Conservation (phyloP, 164 flowering plant species). For the Pachysandra terminalis region DNA sequence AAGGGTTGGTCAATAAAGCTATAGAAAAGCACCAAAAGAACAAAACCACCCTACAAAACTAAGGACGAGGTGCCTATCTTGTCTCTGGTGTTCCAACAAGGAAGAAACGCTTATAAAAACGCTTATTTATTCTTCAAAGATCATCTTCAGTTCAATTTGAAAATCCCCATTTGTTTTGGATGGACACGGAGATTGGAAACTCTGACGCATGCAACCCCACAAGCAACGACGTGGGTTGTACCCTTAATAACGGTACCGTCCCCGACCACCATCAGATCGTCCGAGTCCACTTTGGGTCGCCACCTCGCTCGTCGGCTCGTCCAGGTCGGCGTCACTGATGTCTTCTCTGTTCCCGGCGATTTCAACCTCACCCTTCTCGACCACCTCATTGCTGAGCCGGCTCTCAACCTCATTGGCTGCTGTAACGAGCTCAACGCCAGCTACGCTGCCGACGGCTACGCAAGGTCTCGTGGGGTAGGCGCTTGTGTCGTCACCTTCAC, state of each 20-base stretch:
- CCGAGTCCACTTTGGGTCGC: constrained; percentile 10
- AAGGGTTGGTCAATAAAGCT: too few species aligned
- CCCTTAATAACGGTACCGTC: too few species aligned
- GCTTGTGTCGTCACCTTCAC: constrained; percentile 25
- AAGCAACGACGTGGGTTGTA: constrained; percentile 11
- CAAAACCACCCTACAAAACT: too few species aligned
- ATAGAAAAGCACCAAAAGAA: too few species aligned
- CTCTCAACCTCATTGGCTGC: constrained; percentile 16
- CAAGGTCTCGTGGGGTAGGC: constrained; percentile 16
- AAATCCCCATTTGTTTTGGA: neutral
- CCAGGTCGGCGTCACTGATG: constrained; percentile 16
- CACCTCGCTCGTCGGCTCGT: constrained; percentile 15
- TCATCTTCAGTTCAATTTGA: too few species aligned
- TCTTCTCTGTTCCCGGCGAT: constrained; percentile 23
- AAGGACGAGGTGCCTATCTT: too few species aligned
- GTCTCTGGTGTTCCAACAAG: too few species aligned
- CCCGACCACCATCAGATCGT: neutral
- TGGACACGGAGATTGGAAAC: constrained; percentile 18
- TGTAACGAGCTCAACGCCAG: constrained; percentile 15
- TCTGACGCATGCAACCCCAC: constrained; percentile 5
- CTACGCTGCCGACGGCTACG: constrained; percentile 20
- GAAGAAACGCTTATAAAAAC: too few species aligned
- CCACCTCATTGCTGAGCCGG: constrained; percentile 14
- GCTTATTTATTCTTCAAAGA: too few species aligned
- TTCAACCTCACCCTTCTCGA: constrained; percentile 21